Evolutionary conservation across 768 basidiomycete species (phyloP).

Genomic region (Boletus reticulatus): DNA sequence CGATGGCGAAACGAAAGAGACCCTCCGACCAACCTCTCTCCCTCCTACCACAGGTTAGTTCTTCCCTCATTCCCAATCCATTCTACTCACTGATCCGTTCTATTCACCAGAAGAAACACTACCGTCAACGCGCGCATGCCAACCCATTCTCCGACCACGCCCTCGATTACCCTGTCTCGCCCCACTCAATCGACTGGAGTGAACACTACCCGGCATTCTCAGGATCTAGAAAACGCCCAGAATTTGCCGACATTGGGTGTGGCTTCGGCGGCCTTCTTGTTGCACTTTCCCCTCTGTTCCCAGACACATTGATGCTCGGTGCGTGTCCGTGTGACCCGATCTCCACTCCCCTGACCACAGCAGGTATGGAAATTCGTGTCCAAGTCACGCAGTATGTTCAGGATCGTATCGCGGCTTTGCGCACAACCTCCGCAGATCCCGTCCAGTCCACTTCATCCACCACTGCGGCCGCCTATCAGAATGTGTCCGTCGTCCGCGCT

Average conservation of each 20-base stretch:
- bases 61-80: too few species aligned
- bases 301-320: constrained; percentile 94
- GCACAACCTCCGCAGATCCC: constrained; percentile 49
- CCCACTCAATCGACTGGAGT: constrained; percentile 76
- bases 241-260: constrained; percentile 97
- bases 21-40: constrained; percentile 2
- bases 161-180: constrained; percentile 82
- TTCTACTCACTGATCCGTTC: not conserved
- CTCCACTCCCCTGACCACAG: not conserved
- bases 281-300: constrained; percentile 84
- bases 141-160: constrained; percentile 88
- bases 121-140: constrained; percentile 80
- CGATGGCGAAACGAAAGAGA: constrained; percentile 30
- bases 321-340: constrained; percentile 22
- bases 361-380: constrained; percentile 96
- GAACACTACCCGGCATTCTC: constrained; percentile 76
- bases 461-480: constrained; percentile 60
- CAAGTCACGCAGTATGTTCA: constrained; percentile 96
- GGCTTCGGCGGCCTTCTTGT: constrained; percentile 96
- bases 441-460: constrained; percentile 20
- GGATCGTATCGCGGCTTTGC: constrained; percentile 90
- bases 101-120: constrained; percentile 68
- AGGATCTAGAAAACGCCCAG: constrained; percentile 62
- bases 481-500: constrained; percentile 90
- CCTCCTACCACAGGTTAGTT: constrained; percentile 51